Evolutionary conservation across 805 yeast species (phyloP), one percentile per base, ranked within the genome.

Genomic region (Cyberlindnera mrakii): DNA sequence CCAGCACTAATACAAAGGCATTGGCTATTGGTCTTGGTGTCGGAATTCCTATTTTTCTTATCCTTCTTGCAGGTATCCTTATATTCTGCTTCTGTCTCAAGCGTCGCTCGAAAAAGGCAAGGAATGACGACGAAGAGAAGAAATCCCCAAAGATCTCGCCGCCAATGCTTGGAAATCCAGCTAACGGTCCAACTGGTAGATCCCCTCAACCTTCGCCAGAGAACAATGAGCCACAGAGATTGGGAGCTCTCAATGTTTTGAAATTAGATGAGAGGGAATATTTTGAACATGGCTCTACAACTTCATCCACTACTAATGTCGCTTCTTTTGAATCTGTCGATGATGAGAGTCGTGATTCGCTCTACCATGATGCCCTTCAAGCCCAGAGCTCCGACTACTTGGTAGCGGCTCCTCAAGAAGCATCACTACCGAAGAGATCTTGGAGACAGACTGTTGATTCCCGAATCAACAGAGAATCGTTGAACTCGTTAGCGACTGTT

Each of bases 1-100:
- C 52, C 39, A 40, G 47, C 42, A 41, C 59, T 31, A 64, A 63
- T 35, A 70, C 67, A 41, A 82, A 75, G 50, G 74, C 76, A 3
- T 68, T 86, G n/a, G 96, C 96, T 0, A 85, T 91, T 57, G 96
- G 90, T 1, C 74, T 90, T 46, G 97, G 96, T 43, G 90, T 85
- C n/a, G 86, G 83, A 2, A 72, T 93, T 37, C 96, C 96, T 1
- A 58, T 74, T 0, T 64, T 77, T 3, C 72, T 73, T 2, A 53
- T 85, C 0, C 53, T 80, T 8, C 51, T 78, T 3, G 72, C 77
- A 0, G 69, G 67, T 0, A 40, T 75, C 1, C 29, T 81, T 3
- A 39, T 87, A 5, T 65, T 82, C 48, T 68, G 74, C 52, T 77
- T 86, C 54, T 79, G 79, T 53, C 72, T 74, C 67, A 67, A 72